Percentiles rank a stretch among this genome's conserved stretches.
Conservation (phyloP, 257 asterid genomes). For the Ajuga chamaepitys region DNA sequence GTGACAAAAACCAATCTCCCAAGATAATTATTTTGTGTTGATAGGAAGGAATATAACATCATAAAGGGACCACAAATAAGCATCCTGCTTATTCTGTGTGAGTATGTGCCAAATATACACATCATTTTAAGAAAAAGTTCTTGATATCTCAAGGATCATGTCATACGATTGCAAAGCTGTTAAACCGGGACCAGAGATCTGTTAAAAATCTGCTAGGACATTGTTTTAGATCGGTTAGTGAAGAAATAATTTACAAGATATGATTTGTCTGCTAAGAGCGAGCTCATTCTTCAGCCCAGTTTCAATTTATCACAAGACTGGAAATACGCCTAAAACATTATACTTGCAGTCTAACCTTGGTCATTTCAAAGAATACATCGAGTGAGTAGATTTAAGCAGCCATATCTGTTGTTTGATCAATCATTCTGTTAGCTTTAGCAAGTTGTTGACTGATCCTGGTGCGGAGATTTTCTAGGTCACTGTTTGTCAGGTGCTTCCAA, state of each 20-base stretch:
- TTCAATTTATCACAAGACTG: background rate
- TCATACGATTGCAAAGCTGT: background rate
- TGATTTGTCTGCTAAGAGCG: background rate
- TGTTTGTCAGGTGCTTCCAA: background rate
- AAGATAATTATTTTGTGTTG: background rate
- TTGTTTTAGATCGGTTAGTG: too few relatives aligned
- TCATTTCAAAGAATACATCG: background rate
- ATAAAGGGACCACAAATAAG: slow-evolving; percentile 10
- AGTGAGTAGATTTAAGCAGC: background rate
- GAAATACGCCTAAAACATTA: background rate
- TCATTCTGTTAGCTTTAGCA: background rate
- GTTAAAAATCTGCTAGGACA: too few relatives aligned
- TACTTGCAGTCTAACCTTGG: background rate
- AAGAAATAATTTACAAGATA: background rate
- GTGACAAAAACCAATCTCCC: slow-evolving; percentile 14
- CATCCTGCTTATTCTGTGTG: background rate
- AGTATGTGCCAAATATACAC: background rate
- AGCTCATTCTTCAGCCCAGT: background rate
- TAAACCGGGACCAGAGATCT: background rate
- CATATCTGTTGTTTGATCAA: background rate
- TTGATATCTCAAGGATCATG: background rate
- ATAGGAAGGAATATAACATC: background rate
- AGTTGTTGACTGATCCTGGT: background rate
- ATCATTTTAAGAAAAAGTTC: background rate
- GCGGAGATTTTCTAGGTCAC: background rate